Evolutionary conservation across 352 stramenopile genomes (phyloP).

Genomic region (Elongisporangium prolatum): DNA sequence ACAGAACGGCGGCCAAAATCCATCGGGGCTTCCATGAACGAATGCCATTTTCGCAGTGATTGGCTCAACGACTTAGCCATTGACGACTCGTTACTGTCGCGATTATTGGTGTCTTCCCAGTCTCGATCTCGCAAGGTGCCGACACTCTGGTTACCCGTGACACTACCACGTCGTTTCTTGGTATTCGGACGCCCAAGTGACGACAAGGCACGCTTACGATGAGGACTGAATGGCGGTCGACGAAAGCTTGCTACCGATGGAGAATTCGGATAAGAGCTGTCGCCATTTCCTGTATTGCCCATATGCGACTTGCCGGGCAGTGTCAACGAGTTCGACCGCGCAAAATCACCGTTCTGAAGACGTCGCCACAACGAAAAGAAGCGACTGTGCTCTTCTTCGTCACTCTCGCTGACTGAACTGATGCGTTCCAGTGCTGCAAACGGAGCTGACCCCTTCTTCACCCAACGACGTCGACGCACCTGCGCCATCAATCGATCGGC

Average conservation of each 20-base stretch:
- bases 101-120: constrained; percentile 1
- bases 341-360: constrained; percentile 59
- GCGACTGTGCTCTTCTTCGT: constrained; percentile 63
- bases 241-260: constrained; percentile 54
- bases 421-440: constrained; percentile 27
- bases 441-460: constrained; percentile 54
- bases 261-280: constrained; percentile 63
- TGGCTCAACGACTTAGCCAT: constrained; percentile 42
- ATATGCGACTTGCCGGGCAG: constrained; percentile 20
- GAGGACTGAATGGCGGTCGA: constrained; percentile 13
- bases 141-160: background rate
- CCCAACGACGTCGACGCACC: constrained; percentile 74
- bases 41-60: constrained; percentile 75
- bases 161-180: background rate
- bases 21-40: constrained; percentile 48
- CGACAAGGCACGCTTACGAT: background rate
- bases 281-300: constrained; percentile 15
- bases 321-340: constrained; percentile 64
- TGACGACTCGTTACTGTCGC: constrained; percentile 39
- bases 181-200: background rate
- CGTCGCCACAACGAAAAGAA: constrained; percentile 70
- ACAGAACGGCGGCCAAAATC: constrained; percentile 69
- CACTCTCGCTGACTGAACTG: constrained; percentile 57
- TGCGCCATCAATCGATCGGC: constrained; percentile 80
- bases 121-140: background rate